Percentiles rank a stretch among this genome's conserved stretches.
Evolutionary conservation across 805 yeast species (phyloP).

Genomic region (Yamadazyma sp.): DNA sequence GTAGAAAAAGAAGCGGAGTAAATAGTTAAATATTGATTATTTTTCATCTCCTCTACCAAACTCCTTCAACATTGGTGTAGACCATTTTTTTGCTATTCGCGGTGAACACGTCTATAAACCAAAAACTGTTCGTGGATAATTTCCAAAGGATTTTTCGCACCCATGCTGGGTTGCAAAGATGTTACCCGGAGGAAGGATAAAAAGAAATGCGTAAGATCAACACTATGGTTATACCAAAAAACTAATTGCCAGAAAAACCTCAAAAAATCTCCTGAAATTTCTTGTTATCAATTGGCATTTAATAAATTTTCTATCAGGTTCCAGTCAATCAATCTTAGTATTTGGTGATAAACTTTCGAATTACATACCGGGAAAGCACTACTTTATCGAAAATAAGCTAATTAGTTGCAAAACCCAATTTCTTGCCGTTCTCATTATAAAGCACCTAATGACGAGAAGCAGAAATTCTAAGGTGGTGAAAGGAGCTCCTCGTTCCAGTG

Average conservation of each 20-base stretch:
- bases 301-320: no score
- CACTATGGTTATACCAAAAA: slow-evolving; percentile 8
- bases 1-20: slow-evolving; percentile 19
- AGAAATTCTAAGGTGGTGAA: neutral
- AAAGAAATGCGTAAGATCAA: slow-evolving; percentile 11
- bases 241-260: slow-evolving; percentile 6
- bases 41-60: neutral
- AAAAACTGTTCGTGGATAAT: neutral
- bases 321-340: no score
- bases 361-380: no score
- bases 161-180: slow-evolving; percentile 4
- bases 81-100: slow-evolving; percentile 6
- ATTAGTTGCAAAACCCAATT: no score
- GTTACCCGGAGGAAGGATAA: slow-evolving; percentile 9
- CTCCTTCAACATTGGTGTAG: slow-evolving; percentile 10
- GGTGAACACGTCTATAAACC: slow-evolving; percentile 11
- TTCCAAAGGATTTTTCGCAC: slow-evolving; percentile 5
- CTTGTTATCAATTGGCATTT: neutral
- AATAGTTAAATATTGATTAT: slow-evolving; percentile 18
- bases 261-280: slow-evolving; percentile 7
- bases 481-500: neutral
- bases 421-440: no score
- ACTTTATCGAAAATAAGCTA: no score
- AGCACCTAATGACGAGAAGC: slow-evolving; percentile 7
- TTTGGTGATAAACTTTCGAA: no score